Evolutionary conservation across 768 basidiomycete genomes (phyloP).

Genomic region (Calocybe indica): DNA sequence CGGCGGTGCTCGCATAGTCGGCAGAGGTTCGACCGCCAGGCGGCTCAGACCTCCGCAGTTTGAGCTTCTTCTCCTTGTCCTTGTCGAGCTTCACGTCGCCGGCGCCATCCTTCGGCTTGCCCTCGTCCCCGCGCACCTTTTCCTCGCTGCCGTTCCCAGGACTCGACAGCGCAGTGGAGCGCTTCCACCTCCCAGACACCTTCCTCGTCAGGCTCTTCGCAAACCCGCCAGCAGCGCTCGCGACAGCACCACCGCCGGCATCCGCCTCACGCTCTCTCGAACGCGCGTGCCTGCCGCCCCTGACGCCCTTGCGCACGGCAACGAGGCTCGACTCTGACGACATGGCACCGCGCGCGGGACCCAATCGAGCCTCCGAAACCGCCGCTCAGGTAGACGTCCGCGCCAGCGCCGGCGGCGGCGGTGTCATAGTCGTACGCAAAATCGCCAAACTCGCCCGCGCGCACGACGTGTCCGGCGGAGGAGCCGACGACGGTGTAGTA

Average conservation of each 20-base stretch:
- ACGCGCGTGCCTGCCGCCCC: too few relatives aligned
- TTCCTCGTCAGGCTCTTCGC: conserved; percentile 25
- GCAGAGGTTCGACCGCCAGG: conserved; percentile 5
- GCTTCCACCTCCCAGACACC: conserved; percentile 27
- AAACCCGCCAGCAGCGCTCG: conserved; percentile 7
- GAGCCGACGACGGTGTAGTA: conserved; percentile 55
- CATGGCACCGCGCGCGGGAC: too few relatives aligned
- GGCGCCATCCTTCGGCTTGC: not conserved
- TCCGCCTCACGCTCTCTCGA: too few relatives aligned
- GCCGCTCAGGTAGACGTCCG: not conserved
- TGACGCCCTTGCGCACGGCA: too few relatives aligned
- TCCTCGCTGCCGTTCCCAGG: conserved; percentile 8
- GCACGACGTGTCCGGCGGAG: conserved; percentile 30
- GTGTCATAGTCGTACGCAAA: not conserved
- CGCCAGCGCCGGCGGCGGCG: not conserved
- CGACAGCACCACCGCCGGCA: conserved; percentile 8
- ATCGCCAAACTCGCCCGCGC: too few relatives aligned
- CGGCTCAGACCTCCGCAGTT: not conserved
- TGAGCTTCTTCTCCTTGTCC: not conserved
- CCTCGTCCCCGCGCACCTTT: conserved; percentile 5
- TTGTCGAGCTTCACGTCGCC: conserved; percentile 17
- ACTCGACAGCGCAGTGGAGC: not conserved
- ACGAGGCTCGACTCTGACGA: too few relatives aligned
- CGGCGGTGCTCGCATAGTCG: too few relatives aligned
- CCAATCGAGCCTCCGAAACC: too few relatives aligned